Evolutionary conservation across 306 rosid genomes (phyloP).

Genomic region (Lathyrus tuberosus): DNA sequence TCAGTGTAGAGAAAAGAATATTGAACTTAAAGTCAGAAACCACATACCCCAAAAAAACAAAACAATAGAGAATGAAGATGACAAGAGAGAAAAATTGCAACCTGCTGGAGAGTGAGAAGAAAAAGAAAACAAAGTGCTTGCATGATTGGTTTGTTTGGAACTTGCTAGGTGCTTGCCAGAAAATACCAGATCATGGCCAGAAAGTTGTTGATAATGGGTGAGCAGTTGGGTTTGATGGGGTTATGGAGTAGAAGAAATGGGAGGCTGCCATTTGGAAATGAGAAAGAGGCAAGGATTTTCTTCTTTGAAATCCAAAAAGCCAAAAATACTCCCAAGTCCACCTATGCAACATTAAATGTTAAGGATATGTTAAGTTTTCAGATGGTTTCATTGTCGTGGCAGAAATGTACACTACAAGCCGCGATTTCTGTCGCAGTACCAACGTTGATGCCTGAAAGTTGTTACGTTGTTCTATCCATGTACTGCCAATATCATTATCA

Average conservation of each 20-base stretch:
- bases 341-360: background rate
- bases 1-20: background rate
- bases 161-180: background rate
- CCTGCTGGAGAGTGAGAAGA: background rate
- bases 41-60: background rate
- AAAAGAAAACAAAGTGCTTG: background rate
- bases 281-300: background rate
- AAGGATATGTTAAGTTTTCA: background rate
- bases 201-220: background rate
- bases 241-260: too few species aligned
- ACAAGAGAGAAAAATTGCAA: background rate
- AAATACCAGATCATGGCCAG: background rate
- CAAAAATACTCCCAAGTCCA: too few species aligned
- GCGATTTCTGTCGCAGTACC: background rate
- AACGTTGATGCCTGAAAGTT: background rate
- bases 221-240: background rate
- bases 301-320: background rate
- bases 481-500: constrained; percentile 21
- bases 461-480: background rate
- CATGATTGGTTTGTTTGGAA: background rate
- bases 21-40: background rate
- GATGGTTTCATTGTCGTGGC: too few species aligned
- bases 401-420: too few species aligned
- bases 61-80: background rate
- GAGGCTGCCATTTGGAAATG: too few species aligned